phyloP scores from a whole-genome alignment of 2,329 filamentous ascomycete species.

The Aaosphaeria arxii region DNA sequence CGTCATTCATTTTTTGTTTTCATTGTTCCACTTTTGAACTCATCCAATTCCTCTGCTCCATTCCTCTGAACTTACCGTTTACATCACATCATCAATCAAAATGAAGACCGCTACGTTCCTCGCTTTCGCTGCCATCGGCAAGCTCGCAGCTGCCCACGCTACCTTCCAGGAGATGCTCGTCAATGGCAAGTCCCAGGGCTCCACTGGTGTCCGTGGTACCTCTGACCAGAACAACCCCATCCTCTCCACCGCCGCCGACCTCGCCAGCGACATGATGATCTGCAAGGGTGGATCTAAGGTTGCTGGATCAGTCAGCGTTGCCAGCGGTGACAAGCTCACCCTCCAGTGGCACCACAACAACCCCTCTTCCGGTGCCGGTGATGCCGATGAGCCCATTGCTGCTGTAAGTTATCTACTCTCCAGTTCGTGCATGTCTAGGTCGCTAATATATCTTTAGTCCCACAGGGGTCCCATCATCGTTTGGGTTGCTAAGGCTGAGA shows the following conservation, averaged over 20 bases:
- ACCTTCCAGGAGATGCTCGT: constrained; percentile 38
- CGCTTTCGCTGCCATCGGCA: constrained; percentile 26
- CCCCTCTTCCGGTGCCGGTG: constrained; percentile 39
- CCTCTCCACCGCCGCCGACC: constrained; percentile 14
- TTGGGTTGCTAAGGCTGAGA: constrained; percentile 45
- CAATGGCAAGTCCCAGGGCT: constrained; percentile 40
- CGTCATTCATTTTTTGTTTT: not conserved
- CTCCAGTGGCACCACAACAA: constrained; percentile 49
- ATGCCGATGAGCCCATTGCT: constrained; percentile 45
- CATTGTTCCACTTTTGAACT: not conserved
- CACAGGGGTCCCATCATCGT: constrained; percentile 54
- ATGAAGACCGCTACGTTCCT: constrained; percentile 33
- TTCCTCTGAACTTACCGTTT: constrained; percentile 10
- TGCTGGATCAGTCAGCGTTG: constrained; percentile 43
- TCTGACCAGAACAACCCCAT: constrained; percentile 38
- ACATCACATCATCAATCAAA: constrained; percentile 4
- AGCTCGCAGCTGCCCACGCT: constrained; percentile 25
- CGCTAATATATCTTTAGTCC: constrained; percentile 16
- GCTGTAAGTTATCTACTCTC: no score
- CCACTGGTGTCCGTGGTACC: constrained; percentile 49
- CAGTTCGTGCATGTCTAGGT: no score
- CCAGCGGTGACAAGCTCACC: constrained; percentile 46
- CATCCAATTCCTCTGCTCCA: constrained; percentile 8
- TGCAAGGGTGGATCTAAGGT: constrained; percentile 33
- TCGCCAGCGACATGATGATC: constrained; percentile 29